These are phyloP conservation scores for Aspergillus ochraceus DNA, from an alignment of 2,329 filamentous ascomycete species.

Conservation along the genomic window DNA sequence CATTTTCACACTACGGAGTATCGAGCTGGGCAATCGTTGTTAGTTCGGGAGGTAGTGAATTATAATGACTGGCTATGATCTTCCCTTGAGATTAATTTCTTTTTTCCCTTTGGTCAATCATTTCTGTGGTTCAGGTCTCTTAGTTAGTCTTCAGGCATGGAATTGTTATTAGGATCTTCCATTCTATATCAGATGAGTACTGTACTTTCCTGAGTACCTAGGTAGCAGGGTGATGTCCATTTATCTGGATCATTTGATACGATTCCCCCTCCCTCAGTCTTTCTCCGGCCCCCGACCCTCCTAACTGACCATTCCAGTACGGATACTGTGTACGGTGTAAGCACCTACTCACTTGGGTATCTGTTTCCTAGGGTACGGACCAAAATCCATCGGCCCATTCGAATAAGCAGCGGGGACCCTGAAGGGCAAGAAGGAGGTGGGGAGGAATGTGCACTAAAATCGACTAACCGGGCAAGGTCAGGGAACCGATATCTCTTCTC, in stretches of 20 bases:
- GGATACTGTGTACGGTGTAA: neutral
- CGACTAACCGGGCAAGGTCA: neutral
- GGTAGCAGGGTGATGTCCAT: neutral
- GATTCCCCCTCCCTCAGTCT: too few relatives aligned
- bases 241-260: neutral
- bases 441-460: slow-evolving; percentile 9
- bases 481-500: neutral
- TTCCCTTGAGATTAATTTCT: neutral
- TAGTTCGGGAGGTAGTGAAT: neutral
- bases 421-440: slow-evolving; percentile 1
- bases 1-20: neutral
- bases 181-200: neutral
- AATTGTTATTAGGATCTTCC: slow-evolving; percentile 5
- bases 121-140: too few relatives aligned
- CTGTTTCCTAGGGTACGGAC: slow-evolving; percentile 2
- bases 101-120: neutral
- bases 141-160: neutral
- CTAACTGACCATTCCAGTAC: neutral
- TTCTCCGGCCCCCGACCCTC: neutral
- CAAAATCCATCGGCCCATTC: slow-evolving; percentile 1
- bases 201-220: too few relatives aligned
- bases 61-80: neutral
- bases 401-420: slow-evolving; percentile 3
- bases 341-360: neutral
- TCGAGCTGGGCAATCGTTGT: neutral